Conservation (phyloP, 2,329 filamentous ascomycete species). For the Ophiostoma sp. region DNA sequence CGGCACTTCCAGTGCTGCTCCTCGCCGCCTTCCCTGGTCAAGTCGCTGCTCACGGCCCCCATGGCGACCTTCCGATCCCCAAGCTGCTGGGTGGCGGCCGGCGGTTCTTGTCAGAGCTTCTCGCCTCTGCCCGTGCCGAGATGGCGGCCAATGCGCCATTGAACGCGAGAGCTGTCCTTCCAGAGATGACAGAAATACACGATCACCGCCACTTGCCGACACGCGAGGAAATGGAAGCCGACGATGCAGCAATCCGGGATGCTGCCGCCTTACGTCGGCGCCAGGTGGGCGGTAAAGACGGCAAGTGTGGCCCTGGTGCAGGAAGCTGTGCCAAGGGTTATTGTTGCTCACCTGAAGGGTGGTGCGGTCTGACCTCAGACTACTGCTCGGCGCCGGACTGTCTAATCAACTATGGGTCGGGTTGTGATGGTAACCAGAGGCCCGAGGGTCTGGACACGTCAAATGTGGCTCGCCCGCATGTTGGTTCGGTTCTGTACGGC, state of each 20-base stretch:
- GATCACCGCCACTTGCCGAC: background rate
- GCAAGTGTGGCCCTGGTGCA: conserved; percentile 34
- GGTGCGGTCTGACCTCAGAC: conserved; percentile 54
- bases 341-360: conserved; percentile 41
- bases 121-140: conserved; percentile 18
- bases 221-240: conserved; percentile 9
- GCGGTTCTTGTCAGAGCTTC: conserved; percentile 33
- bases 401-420: conserved; percentile 60
- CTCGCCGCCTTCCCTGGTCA: conserved; percentile 33
- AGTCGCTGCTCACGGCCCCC: conserved; percentile 34
- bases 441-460: conserved; percentile 58
- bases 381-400: conserved; percentile 65
- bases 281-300: conserved; percentile 32
- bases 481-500: conserved; percentile 58
- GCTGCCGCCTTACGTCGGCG: conserved; percentile 26
- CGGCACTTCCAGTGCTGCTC: conserved; percentile 28
- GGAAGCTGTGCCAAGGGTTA: conserved; percentile 38
- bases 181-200: background rate
- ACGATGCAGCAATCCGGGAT: conserved; percentile 9
- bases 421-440: conserved; percentile 59
- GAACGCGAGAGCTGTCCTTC: background rate
- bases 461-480: conserved; percentile 50
- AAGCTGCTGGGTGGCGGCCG: conserved; percentile 35
- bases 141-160: background rate
- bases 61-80: conserved; percentile 33